Conservation (phyloP, 2,329 filamentous ascomycete species). For the Botrytis paeoniae region DNA sequence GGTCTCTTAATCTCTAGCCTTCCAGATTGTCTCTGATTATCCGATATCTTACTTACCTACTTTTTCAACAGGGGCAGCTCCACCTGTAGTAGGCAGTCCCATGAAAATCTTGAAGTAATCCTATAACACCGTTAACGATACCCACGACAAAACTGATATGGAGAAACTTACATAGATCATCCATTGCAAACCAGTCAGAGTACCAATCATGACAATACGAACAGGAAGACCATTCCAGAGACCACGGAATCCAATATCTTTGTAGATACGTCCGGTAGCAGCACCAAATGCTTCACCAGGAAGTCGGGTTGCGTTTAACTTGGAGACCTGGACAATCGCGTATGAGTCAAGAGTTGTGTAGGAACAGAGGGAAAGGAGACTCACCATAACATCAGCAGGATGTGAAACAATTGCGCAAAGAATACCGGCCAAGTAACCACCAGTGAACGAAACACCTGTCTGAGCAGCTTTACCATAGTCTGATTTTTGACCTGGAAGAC, state of each 20-base stretch:
- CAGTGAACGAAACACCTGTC: slow-evolving; percentile 80
- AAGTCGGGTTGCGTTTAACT: slow-evolving; percentile 77
- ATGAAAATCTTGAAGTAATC: slow-evolving; percentile 90
- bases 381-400: slow-evolving; percentile 82
- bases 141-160: background rate
- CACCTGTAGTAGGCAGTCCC: slow-evolving; percentile 80
- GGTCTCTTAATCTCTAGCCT: background rate
- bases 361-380: background rate
- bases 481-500: slow-evolving; percentile 71
- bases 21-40: background rate
- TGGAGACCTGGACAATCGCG: slow-evolving; percentile 49
- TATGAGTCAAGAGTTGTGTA: background rate
- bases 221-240: slow-evolving; percentile 90
- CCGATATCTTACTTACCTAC: slow-evolving; percentile 30
- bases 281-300: slow-evolving; percentile 74
- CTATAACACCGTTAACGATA: slow-evolving; percentile 39
- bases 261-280: slow-evolving; percentile 78
- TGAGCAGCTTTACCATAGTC: slow-evolving; percentile 80
- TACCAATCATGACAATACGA: slow-evolving; percentile 55
- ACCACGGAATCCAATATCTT: slow-evolving; percentile 81
- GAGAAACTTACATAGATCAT: slow-evolving; percentile 69
- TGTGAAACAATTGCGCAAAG: slow-evolving; percentile 80
- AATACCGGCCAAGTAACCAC: slow-evolving; percentile 84
- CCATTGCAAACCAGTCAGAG: slow-evolving; percentile 78
- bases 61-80: slow-evolving; percentile 37